These are phyloP conservation scores for Mortierella alpina DNA, from an alignment of 192 early-diverging fungal species.

Conservation along the genomic window DNA sequence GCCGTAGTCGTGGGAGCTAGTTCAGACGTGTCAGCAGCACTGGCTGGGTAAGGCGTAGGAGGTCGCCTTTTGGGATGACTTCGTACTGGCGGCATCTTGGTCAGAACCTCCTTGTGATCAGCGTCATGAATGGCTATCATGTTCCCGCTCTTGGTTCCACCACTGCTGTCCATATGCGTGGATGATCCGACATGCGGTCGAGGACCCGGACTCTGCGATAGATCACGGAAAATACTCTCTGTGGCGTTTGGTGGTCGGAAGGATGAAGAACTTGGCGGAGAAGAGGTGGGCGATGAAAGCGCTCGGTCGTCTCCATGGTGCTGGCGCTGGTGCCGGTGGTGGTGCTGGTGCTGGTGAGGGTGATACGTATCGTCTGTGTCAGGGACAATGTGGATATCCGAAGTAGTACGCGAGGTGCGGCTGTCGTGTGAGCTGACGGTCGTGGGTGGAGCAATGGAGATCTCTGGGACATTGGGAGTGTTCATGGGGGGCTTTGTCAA, in stretches of 20 bases:
- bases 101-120: background rate
- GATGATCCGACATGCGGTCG: too few relatives aligned
- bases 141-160: background rate
- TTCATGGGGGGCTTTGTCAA: background rate
- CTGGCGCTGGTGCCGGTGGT: background rate
- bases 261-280: background rate
- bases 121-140: background rate
- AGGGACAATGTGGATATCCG: background rate
- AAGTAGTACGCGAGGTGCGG: background rate
- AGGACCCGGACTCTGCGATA: background rate
- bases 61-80: background rate
- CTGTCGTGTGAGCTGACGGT: slow-evolving; percentile 10
- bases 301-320: background rate
- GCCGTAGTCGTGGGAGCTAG: background rate
- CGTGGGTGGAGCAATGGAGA: slow-evolving; percentile 28
- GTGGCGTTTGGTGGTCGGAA: slow-evolving; percentile 10
- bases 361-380: background rate
- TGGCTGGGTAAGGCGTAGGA: background rate
- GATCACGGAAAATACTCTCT: slow-evolving; percentile 28
- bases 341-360: background rate
- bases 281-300: background rate
- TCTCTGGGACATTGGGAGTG: slow-evolving; percentile 10
- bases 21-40: background rate
- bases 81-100: background rate
- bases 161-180: background rate